Percentiles rank a stretch among this genome's conserved stretches.
Evolutionary conservation across 345 rosid genomes (phyloP).

Genomic region (Crucihimalaya himalaica): DNA sequence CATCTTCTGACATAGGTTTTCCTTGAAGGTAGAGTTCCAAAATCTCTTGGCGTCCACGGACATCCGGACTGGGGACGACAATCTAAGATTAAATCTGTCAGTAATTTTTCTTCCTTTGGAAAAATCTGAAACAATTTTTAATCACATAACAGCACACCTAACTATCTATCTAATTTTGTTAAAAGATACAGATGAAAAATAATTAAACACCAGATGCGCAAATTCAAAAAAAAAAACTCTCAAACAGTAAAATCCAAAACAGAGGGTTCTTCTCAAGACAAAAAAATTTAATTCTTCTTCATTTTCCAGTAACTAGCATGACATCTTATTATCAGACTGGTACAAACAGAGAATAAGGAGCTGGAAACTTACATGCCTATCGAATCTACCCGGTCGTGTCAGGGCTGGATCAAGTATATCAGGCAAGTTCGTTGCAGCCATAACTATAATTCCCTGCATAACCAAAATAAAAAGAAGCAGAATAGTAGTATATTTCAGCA

Average conservation of each 20-base stretch:
- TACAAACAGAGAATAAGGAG: constrained; percentile 20
- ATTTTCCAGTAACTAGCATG: background rate
- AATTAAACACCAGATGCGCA: background rate
- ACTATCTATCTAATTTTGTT: background rate
- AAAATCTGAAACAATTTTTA: background rate
- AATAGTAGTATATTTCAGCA: constrained; percentile 14
- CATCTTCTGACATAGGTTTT: constrained; percentile 83
- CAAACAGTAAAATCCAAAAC: constrained; percentile 12
- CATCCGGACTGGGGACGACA: constrained; percentile 95
- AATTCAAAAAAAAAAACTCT: background rate
- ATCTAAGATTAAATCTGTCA: constrained; percentile 57
- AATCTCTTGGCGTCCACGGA: constrained; percentile 93
- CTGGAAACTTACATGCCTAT: constrained; percentile 83
- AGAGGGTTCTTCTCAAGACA: background rate
- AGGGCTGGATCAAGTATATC: constrained; percentile 99
- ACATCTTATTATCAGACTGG: background rate
- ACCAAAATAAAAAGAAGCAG: constrained; percentile 8
- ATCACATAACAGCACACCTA: background rate
- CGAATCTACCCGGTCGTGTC: constrained; percentile 99
- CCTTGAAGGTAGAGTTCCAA: constrained; percentile 94
- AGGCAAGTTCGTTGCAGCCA: constrained; percentile 99
- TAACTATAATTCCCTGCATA: constrained; percentile 86
- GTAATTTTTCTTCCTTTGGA: constrained; percentile 24
- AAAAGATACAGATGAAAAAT: background rate
- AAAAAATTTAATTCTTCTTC: background rate